Evolutionary conservation across 2,329 filamentous ascomycete species (phyloP).

Genomic region (Alternaria infectoria): DNA sequence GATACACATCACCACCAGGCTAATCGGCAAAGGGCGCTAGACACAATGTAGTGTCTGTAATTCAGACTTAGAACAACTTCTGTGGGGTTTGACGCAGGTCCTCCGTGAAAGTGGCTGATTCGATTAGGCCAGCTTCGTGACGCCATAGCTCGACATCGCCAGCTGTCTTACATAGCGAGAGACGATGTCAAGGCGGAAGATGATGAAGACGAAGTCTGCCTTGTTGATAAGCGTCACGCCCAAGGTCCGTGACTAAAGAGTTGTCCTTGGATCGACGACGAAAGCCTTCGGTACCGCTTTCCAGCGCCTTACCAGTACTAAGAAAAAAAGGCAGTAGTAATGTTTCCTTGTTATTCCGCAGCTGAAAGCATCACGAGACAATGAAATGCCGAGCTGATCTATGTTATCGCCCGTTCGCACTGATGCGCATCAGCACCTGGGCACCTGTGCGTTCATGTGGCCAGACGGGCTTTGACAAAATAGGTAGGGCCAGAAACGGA

Average conservation of each 20-base stretch:
- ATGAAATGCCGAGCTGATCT: not conserved
- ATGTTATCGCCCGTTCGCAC: not conserved
- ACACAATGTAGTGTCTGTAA: not conserved
- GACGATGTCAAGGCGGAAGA: not conserved
- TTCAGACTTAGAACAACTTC: not conserved
- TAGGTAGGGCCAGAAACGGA: not conserved
- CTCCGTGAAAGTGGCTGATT: not conserved
- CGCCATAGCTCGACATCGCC: not conserved
- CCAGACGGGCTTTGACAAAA: not conserved
- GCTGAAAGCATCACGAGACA: not conserved
- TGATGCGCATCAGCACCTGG: not conserved
- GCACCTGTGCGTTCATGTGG: not conserved
- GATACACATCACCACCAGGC: not conserved
- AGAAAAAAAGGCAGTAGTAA: not conserved
- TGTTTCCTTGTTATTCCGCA: not conserved
- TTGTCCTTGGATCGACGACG: not conserved
- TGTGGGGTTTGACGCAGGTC: not conserved
- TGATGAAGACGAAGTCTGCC: not conserved
- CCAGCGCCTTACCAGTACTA: not conserved
- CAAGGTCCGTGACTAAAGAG: not conserved
- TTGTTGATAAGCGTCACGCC: not conserved
- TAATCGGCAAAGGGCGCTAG: not conserved
- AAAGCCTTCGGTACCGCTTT: not conserved
- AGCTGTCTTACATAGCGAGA: not conserved
- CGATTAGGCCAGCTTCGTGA: not conserved